A percentile compares a stretch with the other conserved stretches of the same genome.
These are phyloP conservation scores for Sugiyamaella qingdaonensis DNA, from an alignment of 805 yeast species.

Conservation along the genomic window DNA sequence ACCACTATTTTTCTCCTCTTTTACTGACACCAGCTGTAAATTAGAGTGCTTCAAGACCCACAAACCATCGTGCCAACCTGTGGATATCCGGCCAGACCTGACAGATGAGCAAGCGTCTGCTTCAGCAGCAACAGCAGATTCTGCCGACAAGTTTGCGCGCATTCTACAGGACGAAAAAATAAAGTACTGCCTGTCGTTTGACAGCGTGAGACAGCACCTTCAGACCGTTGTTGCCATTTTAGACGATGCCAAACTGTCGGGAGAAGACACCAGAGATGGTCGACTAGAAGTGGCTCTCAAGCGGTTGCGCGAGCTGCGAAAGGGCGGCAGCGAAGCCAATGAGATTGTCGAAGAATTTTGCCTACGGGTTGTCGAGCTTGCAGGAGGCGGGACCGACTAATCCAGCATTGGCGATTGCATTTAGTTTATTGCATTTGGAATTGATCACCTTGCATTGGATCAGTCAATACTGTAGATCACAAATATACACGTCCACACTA, in stretches of 20 bases:
- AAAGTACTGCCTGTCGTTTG: conserved; percentile 43
- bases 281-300: conserved; percentile 55
- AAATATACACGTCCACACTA: no score
- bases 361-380: conserved; percentile 34
- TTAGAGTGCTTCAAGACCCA: conserved; percentile 54
- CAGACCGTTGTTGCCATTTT: conserved; percentile 45
- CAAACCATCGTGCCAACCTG: conserved; percentile 32
- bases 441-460: not conserved
- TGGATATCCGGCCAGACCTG: conserved; percentile 8
- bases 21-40: conserved; percentile 42
- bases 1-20: no score
- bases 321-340: conserved; percentile 64
- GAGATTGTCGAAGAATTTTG: conserved; percentile 69
- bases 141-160: conserved; percentile 19
- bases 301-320: conserved; percentile 55
- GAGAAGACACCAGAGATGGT: conserved; percentile 51
- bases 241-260: conserved; percentile 43
- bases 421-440: not conserved
- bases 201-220: conserved; percentile 56
- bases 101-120: not conserved
- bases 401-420: conserved; percentile 7
- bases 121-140: not conserved
- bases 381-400: no score
- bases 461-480: no score
- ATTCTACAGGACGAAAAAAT: conserved; percentile 44